Percentiles rank a stretch among this genome's conserved stretches.
Conservation (phyloP, 208 protist species). For the Leishmania arabica region DNA sequence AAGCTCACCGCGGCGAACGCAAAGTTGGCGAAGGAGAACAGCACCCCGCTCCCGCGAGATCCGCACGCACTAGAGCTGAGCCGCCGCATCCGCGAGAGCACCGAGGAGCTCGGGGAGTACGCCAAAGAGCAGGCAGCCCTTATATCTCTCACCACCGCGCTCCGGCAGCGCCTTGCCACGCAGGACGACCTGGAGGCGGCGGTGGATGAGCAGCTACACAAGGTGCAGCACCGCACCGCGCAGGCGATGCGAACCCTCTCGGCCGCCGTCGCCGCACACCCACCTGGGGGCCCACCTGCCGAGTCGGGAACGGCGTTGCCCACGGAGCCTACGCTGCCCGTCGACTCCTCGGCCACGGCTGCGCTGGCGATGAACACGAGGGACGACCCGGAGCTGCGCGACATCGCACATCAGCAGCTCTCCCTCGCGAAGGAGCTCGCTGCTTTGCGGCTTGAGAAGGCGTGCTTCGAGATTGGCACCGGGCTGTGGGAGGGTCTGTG, state of each 20-base stretch:
- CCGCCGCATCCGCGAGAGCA: constrained; percentile 55
- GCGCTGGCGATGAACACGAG: constrained; percentile 30
- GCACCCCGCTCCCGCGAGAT: constrained; percentile 67
- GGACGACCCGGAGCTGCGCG: constrained; percentile 63
- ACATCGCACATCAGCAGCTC: constrained; percentile 75
- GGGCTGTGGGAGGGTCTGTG: constrained; percentile 84
- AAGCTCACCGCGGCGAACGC: constrained; percentile 41
- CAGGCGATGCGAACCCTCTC: constrained; percentile 30
- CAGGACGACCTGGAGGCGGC: constrained; percentile 70
- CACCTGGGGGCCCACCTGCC: constrained; percentile 11
- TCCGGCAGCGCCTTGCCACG: constrained; percentile 62
- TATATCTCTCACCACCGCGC: constrained; percentile 36
- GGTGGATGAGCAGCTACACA: constrained; percentile 66
- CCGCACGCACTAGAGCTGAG: constrained; percentile 69
- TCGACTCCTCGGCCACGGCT: constrained; percentile 15
- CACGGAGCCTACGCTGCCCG: constrained; percentile 21
- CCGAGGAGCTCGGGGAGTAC: constrained; percentile 45
- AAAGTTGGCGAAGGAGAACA: constrained; percentile 67
- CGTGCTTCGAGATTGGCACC: constrained; percentile 68
- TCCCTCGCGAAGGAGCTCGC: constrained; percentile 73
- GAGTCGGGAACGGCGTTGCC: constrained; percentile 6
- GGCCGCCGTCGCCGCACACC: constrained; percentile 24
- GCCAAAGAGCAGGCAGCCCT: constrained; percentile 50
- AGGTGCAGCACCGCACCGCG: constrained; percentile 33
- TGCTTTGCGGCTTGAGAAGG: constrained; percentile 68